Evolutionary conservation across 345 rosid species (phyloP).

Genomic region (Carallia brachiata): DNA sequence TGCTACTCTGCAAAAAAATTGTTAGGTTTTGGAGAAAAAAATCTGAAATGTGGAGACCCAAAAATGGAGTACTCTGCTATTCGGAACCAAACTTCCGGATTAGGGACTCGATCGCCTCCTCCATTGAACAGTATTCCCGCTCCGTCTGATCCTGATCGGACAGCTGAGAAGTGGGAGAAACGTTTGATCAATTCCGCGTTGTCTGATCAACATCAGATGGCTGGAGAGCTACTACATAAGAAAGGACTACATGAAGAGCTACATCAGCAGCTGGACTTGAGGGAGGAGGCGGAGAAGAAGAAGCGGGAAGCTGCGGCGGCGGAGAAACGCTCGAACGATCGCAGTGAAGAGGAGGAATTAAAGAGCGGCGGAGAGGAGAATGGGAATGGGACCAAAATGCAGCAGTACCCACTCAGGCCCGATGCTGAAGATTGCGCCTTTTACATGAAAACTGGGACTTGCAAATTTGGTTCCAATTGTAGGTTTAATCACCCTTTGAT

Average conservation of each 20-base stretch:
- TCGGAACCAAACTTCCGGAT: too few relatives aligned
- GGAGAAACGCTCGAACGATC: too few relatives aligned
- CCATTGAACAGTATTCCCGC: not conserved
- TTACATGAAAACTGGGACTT: conserved; percentile 75
- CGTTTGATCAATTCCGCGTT: not conserved
- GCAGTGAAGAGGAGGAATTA: too few relatives aligned
- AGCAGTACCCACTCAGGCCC: conserved; percentile 65
- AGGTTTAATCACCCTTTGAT: conserved; percentile 82
- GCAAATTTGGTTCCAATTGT: conserved; percentile 84
- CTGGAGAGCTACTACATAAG: not conserved
- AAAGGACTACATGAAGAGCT: not conserved
- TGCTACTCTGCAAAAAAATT: not conserved
- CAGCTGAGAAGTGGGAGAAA: not conserved
- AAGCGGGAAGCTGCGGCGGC: too few relatives aligned
- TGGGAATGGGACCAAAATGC: not conserved
- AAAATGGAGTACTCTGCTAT: conserved; percentile 7
- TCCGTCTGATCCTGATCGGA: conserved; percentile 11
- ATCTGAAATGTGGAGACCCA: conserved; percentile 15
- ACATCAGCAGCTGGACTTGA: conserved; percentile 7
- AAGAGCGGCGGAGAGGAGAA: too few relatives aligned
- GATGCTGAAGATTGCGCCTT: conserved; percentile 81
- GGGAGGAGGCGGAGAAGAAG: conserved; percentile 1
- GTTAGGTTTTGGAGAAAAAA: conserved; percentile 20
- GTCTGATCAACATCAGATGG: too few relatives aligned
- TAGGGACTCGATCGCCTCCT: too few relatives aligned